Conservation (phyloP, 2,329 filamentous ascomycete genomes). For the Neonectria neomacrospora region DNA sequence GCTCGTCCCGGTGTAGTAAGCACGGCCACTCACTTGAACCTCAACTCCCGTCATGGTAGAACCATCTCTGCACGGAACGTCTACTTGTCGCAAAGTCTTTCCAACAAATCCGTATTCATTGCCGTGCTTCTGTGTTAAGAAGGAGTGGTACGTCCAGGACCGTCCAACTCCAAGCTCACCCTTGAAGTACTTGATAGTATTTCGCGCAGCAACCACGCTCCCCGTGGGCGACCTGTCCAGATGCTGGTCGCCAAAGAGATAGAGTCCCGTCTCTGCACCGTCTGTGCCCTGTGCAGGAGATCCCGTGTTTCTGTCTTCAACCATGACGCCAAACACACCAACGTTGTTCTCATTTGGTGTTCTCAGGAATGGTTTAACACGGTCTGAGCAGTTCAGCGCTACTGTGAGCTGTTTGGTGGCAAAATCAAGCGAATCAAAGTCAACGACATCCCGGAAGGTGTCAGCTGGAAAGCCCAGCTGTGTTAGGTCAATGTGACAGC, state of each 20-base stretch:
- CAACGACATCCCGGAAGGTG: neutral
- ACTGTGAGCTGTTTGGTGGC: conserved; percentile 7
- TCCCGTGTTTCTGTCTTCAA: neutral
- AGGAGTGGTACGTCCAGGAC: conserved; percentile 16
- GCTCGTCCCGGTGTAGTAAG: conserved; percentile 6
- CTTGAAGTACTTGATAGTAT: conserved; percentile 3
- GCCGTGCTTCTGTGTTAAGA: neutral
- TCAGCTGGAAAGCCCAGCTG: conserved; percentile 6
- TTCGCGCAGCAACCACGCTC: conserved; percentile 3
- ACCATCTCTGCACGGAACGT: neutral
- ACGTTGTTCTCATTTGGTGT: neutral
- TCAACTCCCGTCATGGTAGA: neutral
- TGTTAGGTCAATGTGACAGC: neutral
- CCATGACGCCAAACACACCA: conserved; percentile 4
- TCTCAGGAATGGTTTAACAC: neutral
- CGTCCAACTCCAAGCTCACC: conserved; percentile 5
- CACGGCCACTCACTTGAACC: conserved; percentile 4
- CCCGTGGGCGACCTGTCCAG: conserved; percentile 13
- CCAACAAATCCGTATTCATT: neutral
- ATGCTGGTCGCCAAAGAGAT: conserved; percentile 12
- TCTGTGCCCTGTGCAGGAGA: neutral
- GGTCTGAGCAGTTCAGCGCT: neutral
- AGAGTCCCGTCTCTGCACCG: conserved; percentile 5
- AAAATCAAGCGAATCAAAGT: neutral
- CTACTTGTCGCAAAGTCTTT: neutral